A percentile compares a stretch with the other conserved stretches of the same genome.
Conservation (phyloP, 495 filamentous ascomycete genomes). For the Penicillium antarcticum region DNA sequence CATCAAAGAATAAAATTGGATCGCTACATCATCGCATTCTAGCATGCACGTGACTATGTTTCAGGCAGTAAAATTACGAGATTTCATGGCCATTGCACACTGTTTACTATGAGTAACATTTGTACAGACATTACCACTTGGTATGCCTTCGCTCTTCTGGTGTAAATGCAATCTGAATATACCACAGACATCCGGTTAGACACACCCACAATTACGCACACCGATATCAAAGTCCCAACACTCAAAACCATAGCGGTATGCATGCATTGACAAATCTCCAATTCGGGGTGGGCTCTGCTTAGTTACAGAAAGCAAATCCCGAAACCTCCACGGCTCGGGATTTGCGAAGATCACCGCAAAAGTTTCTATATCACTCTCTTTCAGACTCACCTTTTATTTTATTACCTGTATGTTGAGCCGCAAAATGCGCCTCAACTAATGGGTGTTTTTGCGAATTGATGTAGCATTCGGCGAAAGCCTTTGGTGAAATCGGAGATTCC, state of each 20-base stretch:
- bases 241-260: too few relatives aligned
- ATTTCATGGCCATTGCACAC: too few relatives aligned
- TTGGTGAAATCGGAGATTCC: too few relatives aligned
- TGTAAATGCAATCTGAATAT: too few relatives aligned
- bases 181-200: too few relatives aligned
- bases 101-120: neutral
- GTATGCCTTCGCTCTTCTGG: too few relatives aligned
- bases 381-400: neutral
- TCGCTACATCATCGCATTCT: neutral
- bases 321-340: constrained; percentile 28
- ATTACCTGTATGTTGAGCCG: neutral
- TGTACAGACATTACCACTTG: neutral
- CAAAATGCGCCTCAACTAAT: constrained; percentile 3
- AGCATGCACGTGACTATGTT: neutral
- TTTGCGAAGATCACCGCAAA: constrained; percentile 20
- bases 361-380: constrained; percentile 23
- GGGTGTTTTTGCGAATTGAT: too few relatives aligned
- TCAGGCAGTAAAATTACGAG: neutral
- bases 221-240: neutral
- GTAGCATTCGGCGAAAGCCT: too few relatives aligned
- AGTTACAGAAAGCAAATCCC: constrained; percentile 25
- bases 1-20: neutral
- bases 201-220: too few relatives aligned
- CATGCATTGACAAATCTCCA: neutral
- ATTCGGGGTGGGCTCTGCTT: neutral